A percentile compares a stretch with the other conserved stretches of the same genome.
These are phyloP conservation scores for Penicillium cinerascens DNA, from an alignment of 495 filamentous ascomycete species.

Conservation along the genomic window DNA sequence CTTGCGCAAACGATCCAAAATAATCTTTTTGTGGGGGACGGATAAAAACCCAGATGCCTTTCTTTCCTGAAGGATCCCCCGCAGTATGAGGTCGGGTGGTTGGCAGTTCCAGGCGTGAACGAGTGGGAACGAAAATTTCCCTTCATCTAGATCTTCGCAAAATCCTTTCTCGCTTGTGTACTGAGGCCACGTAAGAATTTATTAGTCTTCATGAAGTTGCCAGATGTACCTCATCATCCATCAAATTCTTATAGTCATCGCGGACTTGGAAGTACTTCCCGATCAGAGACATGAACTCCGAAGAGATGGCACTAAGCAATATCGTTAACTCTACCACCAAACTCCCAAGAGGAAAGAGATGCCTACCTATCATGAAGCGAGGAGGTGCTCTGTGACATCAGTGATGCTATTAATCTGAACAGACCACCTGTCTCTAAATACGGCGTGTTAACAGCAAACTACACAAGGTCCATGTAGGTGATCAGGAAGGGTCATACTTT, in stretches of 20 bases:
- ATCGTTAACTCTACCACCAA: too few species aligned
- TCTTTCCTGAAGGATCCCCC: conserved; percentile 11
- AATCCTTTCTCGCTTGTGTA: conserved; percentile 42
- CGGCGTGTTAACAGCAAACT: not conserved
- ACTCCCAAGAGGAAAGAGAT: not conserved
- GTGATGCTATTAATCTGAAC: conserved; percentile 77
- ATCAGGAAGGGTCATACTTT: conserved; percentile 39
- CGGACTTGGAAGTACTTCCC: conserved; percentile 30
- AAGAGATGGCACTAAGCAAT: not conserved
- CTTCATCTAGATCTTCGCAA: conserved; percentile 43
- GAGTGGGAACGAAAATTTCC: conserved; percentile 33
- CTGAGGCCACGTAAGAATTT: conserved; percentile 11
- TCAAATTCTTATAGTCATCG: conserved; percentile 36
- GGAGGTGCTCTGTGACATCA: conserved; percentile 61
- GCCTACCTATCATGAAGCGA: not conserved
- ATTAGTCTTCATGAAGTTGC: not conserved
- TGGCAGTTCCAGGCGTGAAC: conserved; percentile 8
- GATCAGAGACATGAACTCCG: not conserved
- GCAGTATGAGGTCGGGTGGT: conserved; percentile 4
- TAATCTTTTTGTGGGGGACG: conserved; percentile 12
- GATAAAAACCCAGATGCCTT: conserved; percentile 5
- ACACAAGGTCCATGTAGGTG: not conserved
- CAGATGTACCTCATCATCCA: not conserved
- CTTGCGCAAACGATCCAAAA: conserved; percentile 9
- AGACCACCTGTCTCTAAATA: conserved; percentile 72